A percentile compares a stretch with the other conserved stretches of the same genome.
These are phyloP conservation scores for Alloteropsis angusta DNA, from an alignment of 202 grass and related monocot genomes.

Conservation along the genomic window DNA sequence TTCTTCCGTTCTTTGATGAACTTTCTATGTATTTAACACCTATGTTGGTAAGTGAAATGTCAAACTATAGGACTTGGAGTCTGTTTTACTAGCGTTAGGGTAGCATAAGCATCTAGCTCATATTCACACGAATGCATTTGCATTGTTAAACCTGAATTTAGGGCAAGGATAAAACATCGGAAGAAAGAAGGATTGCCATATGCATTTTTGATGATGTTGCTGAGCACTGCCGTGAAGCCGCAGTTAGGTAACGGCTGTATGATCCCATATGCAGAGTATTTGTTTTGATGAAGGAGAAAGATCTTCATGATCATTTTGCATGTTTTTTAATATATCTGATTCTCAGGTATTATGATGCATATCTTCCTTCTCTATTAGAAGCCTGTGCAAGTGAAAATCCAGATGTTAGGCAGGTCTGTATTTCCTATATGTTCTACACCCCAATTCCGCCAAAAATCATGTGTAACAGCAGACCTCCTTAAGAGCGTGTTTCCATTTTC, in stretches of 20 bases:
- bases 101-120: neutral
- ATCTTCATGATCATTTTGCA: neutral
- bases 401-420: slow-evolving; percentile 72
- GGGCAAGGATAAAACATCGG: slow-evolving; percentile 60
- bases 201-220: slow-evolving; percentile 86
- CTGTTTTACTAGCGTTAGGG: neutral
- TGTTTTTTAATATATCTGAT: slow-evolving; percentile 26
- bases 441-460: neutral
- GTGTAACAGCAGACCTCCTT: neutral
- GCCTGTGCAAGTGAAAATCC: slow-evolving; percentile 71
- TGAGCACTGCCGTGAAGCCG: slow-evolving; percentile 70
- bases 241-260: slow-evolving; percentile 55
- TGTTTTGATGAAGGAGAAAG: neutral
- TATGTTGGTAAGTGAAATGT: slow-evolving; percentile 63
- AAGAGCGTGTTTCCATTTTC: neutral
- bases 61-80: neutral
- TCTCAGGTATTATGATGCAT: slow-evolving; percentile 76
- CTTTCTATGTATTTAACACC: slow-evolving; percentile 71
- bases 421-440: slow-evolving; percentile 16
- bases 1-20: slow-evolving; percentile 84
- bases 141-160: slow-evolving; percentile 27
- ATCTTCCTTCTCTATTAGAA: slow-evolving; percentile 78
- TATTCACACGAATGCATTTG: slow-evolving; percentile 10
- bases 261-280: neutral
- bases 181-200: slow-evolving; percentile 61